These are phyloP conservation scores for Pleurotus pulmonarius DNA, from an alignment of 768 basidiomycete genomes.

Conservation along the genomic window DNA sequence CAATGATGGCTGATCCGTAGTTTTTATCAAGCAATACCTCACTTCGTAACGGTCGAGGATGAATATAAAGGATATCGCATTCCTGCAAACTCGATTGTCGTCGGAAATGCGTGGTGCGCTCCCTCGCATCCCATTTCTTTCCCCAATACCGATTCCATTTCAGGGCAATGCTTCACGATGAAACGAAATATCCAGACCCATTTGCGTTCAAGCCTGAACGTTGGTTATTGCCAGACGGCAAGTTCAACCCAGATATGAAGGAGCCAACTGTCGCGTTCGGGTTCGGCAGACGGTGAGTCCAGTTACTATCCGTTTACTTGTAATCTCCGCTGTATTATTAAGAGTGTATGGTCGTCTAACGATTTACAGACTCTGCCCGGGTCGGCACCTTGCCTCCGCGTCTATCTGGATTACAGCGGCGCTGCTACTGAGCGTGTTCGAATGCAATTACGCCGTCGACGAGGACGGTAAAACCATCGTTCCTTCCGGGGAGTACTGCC, in stretches of 20 bases:
- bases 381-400: slow-evolving; percentile 27
- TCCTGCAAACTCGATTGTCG: slow-evolving; percentile 34
- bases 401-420: slow-evolving; percentile 27
- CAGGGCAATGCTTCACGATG: slow-evolving; percentile 49
- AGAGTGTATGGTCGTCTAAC: not conserved
- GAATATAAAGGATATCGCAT: slow-evolving; percentile 41
- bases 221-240: slow-evolving; percentile 31
- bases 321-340: not conserved
- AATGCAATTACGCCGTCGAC: slow-evolving; percentile 27
- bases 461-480: slow-evolving; percentile 23
- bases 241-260: not conserved
- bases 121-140: not conserved
- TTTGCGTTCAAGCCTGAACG: slow-evolving; percentile 53
- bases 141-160: not conserved
- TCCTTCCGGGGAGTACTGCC: slow-evolving; percentile 9
- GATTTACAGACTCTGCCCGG: slow-evolving; percentile 28
- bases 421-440: slow-evolving; percentile 21
- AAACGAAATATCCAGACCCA: slow-evolving; percentile 46
- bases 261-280: slow-evolving; percentile 27
- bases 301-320: not conserved
- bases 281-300: slow-evolving; percentile 26
- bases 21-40: slow-evolving; percentile 24
- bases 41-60: slow-evolving; percentile 34
- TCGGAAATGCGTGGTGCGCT: slow-evolving; percentile 31
- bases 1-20: not conserved